Base-by-base conservation (phyloP, 768 basidiomycete genomes). In the Podaxis sp. region DNA sequence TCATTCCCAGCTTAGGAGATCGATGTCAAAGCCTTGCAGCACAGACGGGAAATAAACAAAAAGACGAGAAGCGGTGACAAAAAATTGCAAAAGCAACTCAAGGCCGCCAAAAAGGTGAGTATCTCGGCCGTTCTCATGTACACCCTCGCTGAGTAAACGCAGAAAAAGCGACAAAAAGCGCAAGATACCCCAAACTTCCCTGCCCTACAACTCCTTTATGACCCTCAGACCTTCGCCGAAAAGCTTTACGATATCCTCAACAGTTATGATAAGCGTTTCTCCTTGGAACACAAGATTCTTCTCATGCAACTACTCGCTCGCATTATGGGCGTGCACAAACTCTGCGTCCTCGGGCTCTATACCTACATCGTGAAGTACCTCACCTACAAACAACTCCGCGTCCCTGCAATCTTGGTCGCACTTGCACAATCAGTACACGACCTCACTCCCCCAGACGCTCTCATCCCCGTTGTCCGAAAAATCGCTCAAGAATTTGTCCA, bases 371-470 rank as follows among this genome's bases (percentile, higher is more conserved):
- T 96, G 78, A 95, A 92, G 72, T 99, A 97, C 75, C 86, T 99
- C 68, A 85, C 89, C 13, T 87, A 96, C 71, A 90, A 92, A 71
- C 97, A 99, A 75, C 87, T 97, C 24, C 89, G 90, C 56, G 88
- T 98, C 57, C 95, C 97, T 3, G 82, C 92, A 61, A 96, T 99
- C 74, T 89, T 99, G 63, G 96, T 93, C 63, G 86, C 92, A 2
- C 88, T 99, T 62, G 96, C 95, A 17, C 95, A 98, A 71, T 95
- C 93, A 13, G 92, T 95, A 0, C 97, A 99, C 73, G 93, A 96
- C 48, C 83, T 96, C 53, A 97, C 95, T 0, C 97, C 96, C 2
- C 96, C 96, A 0, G 96, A 98, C 71, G 93, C 84, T 3, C 79
- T 99, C 5, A 88, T 86, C 3, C 97, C 97, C 12, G 92, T 96